phyloP scores from a whole-genome alignment of 805 yeast genomes.

The Komagataella populi region DNA sequence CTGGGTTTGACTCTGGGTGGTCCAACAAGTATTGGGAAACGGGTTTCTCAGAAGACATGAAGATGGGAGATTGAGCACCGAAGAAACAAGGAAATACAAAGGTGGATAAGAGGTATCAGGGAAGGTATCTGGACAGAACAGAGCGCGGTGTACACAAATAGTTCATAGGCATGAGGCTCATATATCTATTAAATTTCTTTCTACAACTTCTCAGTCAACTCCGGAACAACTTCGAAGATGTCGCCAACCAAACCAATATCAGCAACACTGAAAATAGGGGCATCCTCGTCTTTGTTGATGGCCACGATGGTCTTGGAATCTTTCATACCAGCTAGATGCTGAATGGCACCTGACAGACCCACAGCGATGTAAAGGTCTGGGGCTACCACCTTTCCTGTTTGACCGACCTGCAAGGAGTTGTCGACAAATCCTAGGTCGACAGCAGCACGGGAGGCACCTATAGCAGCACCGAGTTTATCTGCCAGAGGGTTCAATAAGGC shows the following conservation, averaged over 20 bases:
- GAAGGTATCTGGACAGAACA: neutral
- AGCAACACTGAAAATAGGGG: conserved; percentile 85
- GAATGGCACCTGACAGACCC: conserved; percentile 95
- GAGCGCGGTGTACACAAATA: neutral
- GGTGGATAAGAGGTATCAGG: neutral
- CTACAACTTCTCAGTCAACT: conserved; percentile 62
- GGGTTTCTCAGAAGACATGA: neutral
- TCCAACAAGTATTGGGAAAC: neutral
- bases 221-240: conserved; percentile 78
- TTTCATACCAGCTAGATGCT: conserved; percentile 97
- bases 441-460: conserved; percentile 97
- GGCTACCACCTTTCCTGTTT: conserved; percentile 95
- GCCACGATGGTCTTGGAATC: conserved; percentile 91
- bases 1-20: conserved; percentile 20
- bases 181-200: neutral
- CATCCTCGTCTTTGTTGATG: conserved; percentile 87
- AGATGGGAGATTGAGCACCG: neutral
- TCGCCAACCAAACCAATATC: conserved; percentile 89
- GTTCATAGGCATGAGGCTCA: neutral
- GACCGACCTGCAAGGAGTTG: conserved; percentile 94
- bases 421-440: conserved; percentile 94
- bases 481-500: conserved; percentile 72
- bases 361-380: conserved; percentile 90
- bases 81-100: neutral
- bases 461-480: conserved; percentile 72